phyloP scores from a whole-genome alignment of 495 filamentous ascomycete genomes.

The Lasiosphaeriaceae sp. region DNA sequence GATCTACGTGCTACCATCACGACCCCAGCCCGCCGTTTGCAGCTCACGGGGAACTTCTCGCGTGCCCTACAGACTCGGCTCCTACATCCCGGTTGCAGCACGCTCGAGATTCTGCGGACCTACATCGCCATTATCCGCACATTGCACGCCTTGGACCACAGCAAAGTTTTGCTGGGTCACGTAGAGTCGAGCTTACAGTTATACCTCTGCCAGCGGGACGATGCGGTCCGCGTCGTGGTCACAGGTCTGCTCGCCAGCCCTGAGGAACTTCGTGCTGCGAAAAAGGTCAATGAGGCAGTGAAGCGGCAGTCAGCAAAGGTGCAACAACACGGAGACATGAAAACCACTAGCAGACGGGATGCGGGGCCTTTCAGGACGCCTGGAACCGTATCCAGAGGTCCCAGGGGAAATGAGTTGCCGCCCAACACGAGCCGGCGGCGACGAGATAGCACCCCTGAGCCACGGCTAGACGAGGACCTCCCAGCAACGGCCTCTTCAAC shows the following conservation, averaged over 20 bases:
- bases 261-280: conserved; percentile 35
- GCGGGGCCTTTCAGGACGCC: conserved; percentile 14
- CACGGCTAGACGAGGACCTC: not conserved
- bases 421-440: conserved; percentile 1
- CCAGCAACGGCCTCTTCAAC: not conserved
- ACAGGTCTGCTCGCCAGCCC: conserved; percentile 74
- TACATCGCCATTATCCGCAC: conserved; percentile 92
- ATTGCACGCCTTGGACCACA: conserved; percentile 84
- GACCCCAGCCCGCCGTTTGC: conserved; percentile 52
- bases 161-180: conserved; percentile 83
- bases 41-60: conserved; percentile 69
- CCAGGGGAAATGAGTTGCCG: not conserved
- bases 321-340: not conserved
- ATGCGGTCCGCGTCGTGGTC: conserved; percentile 85
- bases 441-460: conserved; percentile 4
- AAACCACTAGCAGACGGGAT: not conserved
- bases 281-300: conserved; percentile 35
- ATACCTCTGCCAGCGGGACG: conserved; percentile 90
- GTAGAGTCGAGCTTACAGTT: conserved; percentile 77
- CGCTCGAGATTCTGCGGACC: conserved; percentile 78
- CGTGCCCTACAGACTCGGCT: conserved; percentile 64
- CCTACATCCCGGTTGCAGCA: conserved; percentile 84
- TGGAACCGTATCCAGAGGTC: not conserved
- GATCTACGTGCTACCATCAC: conserved; percentile 59
- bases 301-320: conserved; percentile 14